phyloP scores from a whole-genome alignment of 495 filamentous ascomycete genomes.

The Annulohypoxylon moriforme region DNA sequence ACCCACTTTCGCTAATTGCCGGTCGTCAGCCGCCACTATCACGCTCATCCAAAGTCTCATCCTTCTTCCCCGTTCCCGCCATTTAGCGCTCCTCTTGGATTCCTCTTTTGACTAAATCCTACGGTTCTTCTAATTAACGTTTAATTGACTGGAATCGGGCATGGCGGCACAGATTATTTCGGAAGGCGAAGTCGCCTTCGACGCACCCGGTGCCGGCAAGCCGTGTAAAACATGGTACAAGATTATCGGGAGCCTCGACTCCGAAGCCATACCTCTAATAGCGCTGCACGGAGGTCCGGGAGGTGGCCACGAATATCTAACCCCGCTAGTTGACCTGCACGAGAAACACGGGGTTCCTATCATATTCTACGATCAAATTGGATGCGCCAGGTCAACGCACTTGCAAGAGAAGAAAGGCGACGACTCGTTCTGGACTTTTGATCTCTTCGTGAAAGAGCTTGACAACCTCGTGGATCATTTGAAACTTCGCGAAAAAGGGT shows the following conservation, averaged over 20 bases:
- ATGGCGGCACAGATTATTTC: constrained; percentile 26
- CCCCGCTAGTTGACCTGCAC: constrained; percentile 53
- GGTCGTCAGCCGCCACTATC: not conserved
- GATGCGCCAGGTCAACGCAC: constrained; percentile 62
- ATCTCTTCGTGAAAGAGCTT: constrained; percentile 63
- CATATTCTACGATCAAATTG: constrained; percentile 68
- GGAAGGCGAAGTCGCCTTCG: constrained; percentile 50
- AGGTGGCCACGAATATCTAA: constrained; percentile 58
- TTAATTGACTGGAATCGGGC: not conserved
- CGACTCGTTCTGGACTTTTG: constrained; percentile 60
- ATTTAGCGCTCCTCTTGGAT: not conserved
- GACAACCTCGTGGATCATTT: constrained; percentile 61
- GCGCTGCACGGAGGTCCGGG: constrained; percentile 63
- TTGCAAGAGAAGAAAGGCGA: constrained; percentile 53
- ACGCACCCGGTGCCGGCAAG: constrained; percentile 51
- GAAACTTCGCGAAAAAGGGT: constrained; percentile 51
- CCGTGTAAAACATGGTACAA: constrained; percentile 62
- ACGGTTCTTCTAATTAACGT: not conserved
- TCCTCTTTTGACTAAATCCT: not conserved
- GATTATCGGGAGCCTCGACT: not conserved
- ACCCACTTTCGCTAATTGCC: not conserved
- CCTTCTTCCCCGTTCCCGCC: not conserved
- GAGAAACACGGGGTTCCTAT: constrained; percentile 55
- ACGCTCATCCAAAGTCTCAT: not conserved
- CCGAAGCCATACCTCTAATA: constrained; percentile 46